Evolutionary conservation across 2,329 filamentous ascomycete genomes (phyloP), one percentile per base, ranked within the genome.

Genomic region (Hymenoscyphus linearis): DNA sequence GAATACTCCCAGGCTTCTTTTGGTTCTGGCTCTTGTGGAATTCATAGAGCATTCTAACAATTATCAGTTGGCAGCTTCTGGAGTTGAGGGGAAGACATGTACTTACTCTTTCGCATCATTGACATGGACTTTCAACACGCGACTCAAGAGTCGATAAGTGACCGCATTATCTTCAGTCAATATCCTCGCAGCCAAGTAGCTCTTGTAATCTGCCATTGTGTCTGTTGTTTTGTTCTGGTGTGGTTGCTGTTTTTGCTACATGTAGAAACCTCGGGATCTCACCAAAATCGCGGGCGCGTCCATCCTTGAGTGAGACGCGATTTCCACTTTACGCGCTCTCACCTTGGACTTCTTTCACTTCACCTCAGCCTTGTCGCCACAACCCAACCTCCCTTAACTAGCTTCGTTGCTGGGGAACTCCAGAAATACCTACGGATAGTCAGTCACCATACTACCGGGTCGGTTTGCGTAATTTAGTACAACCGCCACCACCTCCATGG

Each of bases 51-150:
- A 95, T 96, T 74, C 88, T 96, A 58, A 18, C n/a, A 65, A 62
- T 26, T 31, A 59, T 64, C 47, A 70, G 40, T 18, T 22, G 18
- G 44, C 3, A 12, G 7, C n/a, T 22, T 47, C 22, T 6, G 2
- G 44, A 25, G 18, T 4, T 47, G 44, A 18, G n/a, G 9, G 18
- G 18, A 12, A 47, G 44, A 47, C 44, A 13, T 47, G 22, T 26
- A 64, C 61, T 62, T 78, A 96, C 93, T 93, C 87, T 76, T 99
- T 99, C 13, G 95, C 95, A 52, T 83, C 80, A 72, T 96, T 95
- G 74, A 90, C 88, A 73, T 97, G 89, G 52, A 96, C 82, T 70
- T 91, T 89, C 59, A 97, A 76, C 44, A 87, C 88, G 70, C 93
- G 85, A 75, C 92, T 95, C 64, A 99, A 77, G 55, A 88, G 80